phyloP scores from a whole-genome alignment of 1,284 basidiomycete genomes.

The Rhodotorula sp. region DNA sequence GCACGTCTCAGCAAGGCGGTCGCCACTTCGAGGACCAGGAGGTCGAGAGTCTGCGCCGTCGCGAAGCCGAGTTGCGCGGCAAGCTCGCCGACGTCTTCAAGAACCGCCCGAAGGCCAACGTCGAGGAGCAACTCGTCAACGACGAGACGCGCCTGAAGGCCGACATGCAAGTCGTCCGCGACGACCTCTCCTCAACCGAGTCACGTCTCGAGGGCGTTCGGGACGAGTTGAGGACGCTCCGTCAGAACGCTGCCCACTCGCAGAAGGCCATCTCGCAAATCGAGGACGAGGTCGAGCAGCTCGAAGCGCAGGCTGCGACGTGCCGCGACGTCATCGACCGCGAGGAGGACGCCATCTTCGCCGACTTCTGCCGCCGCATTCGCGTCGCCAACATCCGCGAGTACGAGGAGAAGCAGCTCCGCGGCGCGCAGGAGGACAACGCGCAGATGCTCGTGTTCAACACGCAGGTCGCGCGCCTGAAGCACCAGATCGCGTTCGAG shows the following conservation, averaged over 20 bases:
- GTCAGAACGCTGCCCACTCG: constrained; percentile 66
- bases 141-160: constrained; percentile 78
- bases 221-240: constrained; percentile 68
- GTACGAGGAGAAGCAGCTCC: constrained; percentile 90
- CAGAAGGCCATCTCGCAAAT: constrained; percentile 66
- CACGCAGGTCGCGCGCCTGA: constrained; percentile 80
- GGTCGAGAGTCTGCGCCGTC: constrained; percentile 56
- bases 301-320: constrained; percentile 59
- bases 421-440: constrained; percentile 79
- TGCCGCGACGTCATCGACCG: constrained; percentile 64
- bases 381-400: constrained; percentile 81
- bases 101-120: constrained; percentile 73
- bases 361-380: constrained; percentile 75
- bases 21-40: constrained; percentile 94
- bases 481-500: constrained; percentile 82
- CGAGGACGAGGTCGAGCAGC: constrained; percentile 53
- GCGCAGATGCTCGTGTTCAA: constrained; percentile 80
- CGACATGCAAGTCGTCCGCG: constrained; percentile 65
- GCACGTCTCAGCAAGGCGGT: constrained; percentile 65
- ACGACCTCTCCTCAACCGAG: constrained; percentile 71
- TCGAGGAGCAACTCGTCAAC: constrained; percentile 73
- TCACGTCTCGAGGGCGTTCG: constrained; percentile 66
- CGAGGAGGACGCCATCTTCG: constrained; percentile 80
- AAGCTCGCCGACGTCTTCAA: constrained; percentile 78
- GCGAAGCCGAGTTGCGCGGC: constrained; percentile 64